Base-by-base conservation (phyloP, 1,284 basidiomycete species). In the Sporisorium exsertum region DNA sequence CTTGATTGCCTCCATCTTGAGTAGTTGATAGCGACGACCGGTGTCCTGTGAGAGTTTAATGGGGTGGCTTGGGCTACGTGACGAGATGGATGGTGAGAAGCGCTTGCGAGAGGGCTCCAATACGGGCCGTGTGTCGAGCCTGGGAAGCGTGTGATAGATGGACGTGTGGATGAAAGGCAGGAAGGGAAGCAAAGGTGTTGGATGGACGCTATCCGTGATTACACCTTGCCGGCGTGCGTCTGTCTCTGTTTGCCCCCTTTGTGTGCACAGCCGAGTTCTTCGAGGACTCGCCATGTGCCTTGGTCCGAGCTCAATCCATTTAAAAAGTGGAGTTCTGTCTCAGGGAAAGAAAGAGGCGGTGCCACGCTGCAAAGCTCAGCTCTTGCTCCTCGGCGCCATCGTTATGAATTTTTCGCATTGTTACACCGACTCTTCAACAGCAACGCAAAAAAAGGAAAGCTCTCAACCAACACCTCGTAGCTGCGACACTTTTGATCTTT, bases 1-100 rank as follows among this genome's bases (percentile, higher is more conserved):
- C 87, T 92, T 91, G 76, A 95, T 88, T 55, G 93, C 92, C 86
- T 95, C 92, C 94, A 95, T 85, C 22, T 58, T 79, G 68, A 42
- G 16, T 15, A 32, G 20, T 15, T 33, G 15, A n/a, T 29, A 26
- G 18, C 26, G 15, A 24, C 24, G 5, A 40, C 27, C 27, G 16
- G 20, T 46, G 29, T n/a, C 13, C 32, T 8, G 33, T 37, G 50
- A 35, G 49, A 32, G 32, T 26, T 24, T 2, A 8, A 16, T 2
- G 26, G 35, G 37, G 26, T 22, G 13, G 42, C 50, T 12, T 33
- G 58, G 29, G 13, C 20, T 27, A n/a, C 37, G 57, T n/a, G 32
- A 13, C 20, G 40, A 2, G 22, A n/a, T 18, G 9, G 18, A 22
- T 26, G 47, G 29, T 8, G 46, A 37, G 27, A 33, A 22, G 32